Percentiles rank a stretch among this genome's conserved stretches.
phyloP scores from a whole-genome alignment of 768 basidiomycete species.

The Phaffia australis region DNA sequence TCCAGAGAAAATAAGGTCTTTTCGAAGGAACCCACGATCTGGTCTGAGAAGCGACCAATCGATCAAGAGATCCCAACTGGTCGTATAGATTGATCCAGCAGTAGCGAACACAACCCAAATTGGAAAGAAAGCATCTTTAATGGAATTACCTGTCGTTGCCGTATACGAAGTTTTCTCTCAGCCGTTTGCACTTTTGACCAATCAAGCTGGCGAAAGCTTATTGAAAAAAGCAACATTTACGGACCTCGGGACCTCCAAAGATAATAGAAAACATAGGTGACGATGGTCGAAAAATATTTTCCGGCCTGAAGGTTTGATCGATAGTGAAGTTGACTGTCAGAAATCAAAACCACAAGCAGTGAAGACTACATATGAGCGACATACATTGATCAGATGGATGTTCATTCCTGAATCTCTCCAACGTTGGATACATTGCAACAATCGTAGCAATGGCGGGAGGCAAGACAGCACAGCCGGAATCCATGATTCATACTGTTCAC shows the following conservation, averaged over 20 bases:
- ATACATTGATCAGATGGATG: conserved; percentile 79
- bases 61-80: conserved; percentile 65
- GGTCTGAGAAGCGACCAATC: conserved; percentile 62
- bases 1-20: conserved; percentile 62
- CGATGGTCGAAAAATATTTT: conserved; percentile 31
- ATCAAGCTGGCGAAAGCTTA: neutral
- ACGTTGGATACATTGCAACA: conserved; percentile 77
- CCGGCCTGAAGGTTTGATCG: conserved; percentile 50
- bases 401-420: conserved; percentile 61
- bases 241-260: conserved; percentile 63
- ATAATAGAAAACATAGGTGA: conserved; percentile 48
- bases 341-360: neutral
- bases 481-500: conserved; percentile 43
- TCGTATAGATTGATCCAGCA: conserved; percentile 58
- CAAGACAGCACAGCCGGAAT: conserved; percentile 48
- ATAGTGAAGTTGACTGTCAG: neutral
- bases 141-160: conserved; percentile 35
- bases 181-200: too few species aligned
- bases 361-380: conserved; percentile 28
- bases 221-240: neutral
- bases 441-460: conserved; percentile 63
- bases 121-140: conserved; percentile 47
- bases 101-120: conserved; percentile 58
- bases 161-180: neutral
- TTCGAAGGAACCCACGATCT: conserved; percentile 51